Percentiles rank a stretch among this genome's conserved stretches.
Conservation (phyloP, 176 grass and related monocot species). For the Urochloa ruziziensis region DNA sequence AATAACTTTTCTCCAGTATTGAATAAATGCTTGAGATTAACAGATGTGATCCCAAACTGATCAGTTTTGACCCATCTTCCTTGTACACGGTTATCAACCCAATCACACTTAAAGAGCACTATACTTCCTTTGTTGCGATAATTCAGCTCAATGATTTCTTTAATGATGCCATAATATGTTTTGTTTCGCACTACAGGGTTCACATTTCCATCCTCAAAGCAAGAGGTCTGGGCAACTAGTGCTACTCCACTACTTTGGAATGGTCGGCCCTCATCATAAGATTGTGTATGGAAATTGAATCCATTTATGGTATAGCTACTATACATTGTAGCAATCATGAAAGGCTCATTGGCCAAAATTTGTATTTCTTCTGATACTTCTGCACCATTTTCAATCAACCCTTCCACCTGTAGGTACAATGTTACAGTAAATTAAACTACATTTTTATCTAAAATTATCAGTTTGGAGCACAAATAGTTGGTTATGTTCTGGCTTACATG, state of each 20-base stretch:
- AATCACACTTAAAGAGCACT: not conserved
- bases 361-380: constrained; percentile 5
- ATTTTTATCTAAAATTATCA: not conserved
- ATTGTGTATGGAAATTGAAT: constrained; percentile 5
- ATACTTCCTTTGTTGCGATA: not conserved
- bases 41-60: not conserved
- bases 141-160: not conserved
- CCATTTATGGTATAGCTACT: constrained; percentile 13
- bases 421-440: not conserved
- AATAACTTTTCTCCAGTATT: not conserved
- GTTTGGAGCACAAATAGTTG: not conserved
- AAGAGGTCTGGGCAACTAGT: not conserved
- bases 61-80: not conserved
- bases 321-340: constrained; percentile 4
- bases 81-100: not conserved
- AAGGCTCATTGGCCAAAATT: constrained; percentile 16
- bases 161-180: not conserved
- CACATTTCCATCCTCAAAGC: not conserved
- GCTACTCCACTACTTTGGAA: not conserved
- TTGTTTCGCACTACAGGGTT: not conserved
- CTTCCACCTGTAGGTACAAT: not conserved
- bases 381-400: not conserved
- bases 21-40: not conserved
- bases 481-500: not conserved
- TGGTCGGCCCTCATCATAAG: not conserved